A percentile compares a stretch with the other conserved stretches of the same genome.
Evolutionary conservation across 1,139 yeast genomes (phyloP).

Genomic region (Candida sp.): DNA sequence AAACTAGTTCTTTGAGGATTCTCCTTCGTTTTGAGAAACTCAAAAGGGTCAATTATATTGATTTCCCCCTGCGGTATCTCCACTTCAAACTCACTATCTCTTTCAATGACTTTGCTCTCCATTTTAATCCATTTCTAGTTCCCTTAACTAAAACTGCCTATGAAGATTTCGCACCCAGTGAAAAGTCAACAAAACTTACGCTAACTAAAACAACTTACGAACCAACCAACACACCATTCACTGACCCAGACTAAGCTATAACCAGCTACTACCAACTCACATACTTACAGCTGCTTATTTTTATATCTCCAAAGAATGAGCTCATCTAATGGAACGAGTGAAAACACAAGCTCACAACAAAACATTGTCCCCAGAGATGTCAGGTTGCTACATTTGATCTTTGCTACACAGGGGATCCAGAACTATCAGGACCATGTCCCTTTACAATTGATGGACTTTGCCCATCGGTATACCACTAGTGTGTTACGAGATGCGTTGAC

Average conservation of each 20-base stretch:
- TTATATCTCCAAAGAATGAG: no score
- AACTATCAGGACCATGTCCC: conserved; percentile 96
- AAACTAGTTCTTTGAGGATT: conserved; percentile 17
- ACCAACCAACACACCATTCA: no score
- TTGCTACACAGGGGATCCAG: conserved; percentile 92
- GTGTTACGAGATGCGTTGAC: conserved; percentile 85
- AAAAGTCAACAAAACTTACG: no score
- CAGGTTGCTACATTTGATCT: conserved; percentile 78
- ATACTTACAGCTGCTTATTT: no score
- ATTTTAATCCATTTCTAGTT: conserved; percentile 4
- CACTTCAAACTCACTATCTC: conserved; percentile 20
- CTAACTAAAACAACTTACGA: no score
- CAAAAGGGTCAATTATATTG: conserved; percentile 24
- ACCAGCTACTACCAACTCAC: no score
- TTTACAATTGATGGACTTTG: conserved; percentile 93
- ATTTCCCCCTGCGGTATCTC: conserved; percentile 12
- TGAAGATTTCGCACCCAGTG: no score
- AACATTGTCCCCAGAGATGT: conserved; percentile 79
- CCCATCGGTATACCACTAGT: conserved; percentile 82
- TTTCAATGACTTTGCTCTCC: conserved; percentile 21
- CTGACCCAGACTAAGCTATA: no score
- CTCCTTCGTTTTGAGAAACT: conserved; percentile 9
- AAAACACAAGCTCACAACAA: conserved; percentile 8
- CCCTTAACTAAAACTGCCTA: neutral
- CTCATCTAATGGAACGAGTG: neutral